A percentile compares a stretch with the other conserved stretches of the same genome.
phyloP scores from a whole-genome alignment of 2,329 filamentous ascomycete species.

The Fusarium verticillioides region DNA sequence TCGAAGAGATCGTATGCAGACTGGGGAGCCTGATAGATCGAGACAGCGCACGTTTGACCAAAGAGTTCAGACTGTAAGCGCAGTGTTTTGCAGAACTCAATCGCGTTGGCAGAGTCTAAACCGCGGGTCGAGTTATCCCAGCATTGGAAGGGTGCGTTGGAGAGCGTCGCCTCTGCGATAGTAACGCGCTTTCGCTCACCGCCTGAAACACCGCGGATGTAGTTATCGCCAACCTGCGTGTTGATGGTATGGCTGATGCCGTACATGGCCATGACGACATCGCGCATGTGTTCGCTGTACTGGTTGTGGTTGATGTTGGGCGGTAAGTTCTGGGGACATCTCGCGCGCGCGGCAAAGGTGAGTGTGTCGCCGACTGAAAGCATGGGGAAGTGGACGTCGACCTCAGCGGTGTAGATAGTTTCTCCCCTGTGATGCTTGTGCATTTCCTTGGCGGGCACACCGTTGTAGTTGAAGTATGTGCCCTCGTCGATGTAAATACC shows the following conservation, averaged over 20 bases:
- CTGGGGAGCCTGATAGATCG: slow-evolving; percentile 72
- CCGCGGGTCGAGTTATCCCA: slow-evolving; percentile 50
- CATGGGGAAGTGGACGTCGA: slow-evolving; percentile 56
- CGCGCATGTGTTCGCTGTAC: slow-evolving; percentile 69
- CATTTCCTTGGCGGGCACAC: slow-evolving; percentile 32
- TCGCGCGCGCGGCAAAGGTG: slow-evolving; percentile 69
- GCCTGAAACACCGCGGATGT: slow-evolving; percentile 76
- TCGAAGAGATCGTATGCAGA: slow-evolving; percentile 72
- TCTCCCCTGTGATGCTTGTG: slow-evolving; percentile 35
- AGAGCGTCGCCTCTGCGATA: slow-evolving; percentile 76
- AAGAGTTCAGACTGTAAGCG: slow-evolving; percentile 44
- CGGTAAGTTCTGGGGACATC: slow-evolving; percentile 70
- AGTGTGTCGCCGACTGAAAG: slow-evolving; percentile 73
- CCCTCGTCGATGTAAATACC: slow-evolving; percentile 68
- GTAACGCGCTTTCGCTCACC: slow-evolving; percentile 82
- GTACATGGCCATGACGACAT: slow-evolving; percentile 71
- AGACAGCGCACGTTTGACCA: slow-evolving; percentile 41
- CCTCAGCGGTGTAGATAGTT: slow-evolving; percentile 38
- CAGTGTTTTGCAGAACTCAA: slow-evolving; percentile 45
- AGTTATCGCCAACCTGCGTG: slow-evolving; percentile 77
- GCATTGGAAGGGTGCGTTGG: slow-evolving; percentile 56
- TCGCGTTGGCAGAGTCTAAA: slow-evolving; percentile 45
- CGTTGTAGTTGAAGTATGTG: slow-evolving; percentile 40
- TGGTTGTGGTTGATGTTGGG: slow-evolving; percentile 60
- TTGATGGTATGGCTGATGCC: slow-evolving; percentile 78